A percentile compares a stretch with the other conserved stretches of the same genome.
These are phyloP conservation scores for Phialophora verrucosa DNA, from an alignment of 2,329 filamentous ascomycete species.

Conservation along the genomic window DNA sequence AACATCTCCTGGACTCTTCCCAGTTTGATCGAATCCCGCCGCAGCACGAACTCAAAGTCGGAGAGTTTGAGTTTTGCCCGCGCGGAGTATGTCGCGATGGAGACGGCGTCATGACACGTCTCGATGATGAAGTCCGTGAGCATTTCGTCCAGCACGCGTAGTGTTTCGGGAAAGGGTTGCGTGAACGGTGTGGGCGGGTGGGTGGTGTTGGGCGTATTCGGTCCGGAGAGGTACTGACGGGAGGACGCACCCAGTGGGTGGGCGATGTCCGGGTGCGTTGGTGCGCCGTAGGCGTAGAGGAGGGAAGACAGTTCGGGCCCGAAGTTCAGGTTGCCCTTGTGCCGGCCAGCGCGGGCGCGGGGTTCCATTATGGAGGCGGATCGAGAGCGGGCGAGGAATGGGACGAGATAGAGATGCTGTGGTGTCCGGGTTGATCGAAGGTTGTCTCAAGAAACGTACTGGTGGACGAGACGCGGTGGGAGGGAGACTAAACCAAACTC, in stretches of 20 bases:
- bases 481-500: background rate
- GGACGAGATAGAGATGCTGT: background rate
- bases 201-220: constrained; percentile 35
- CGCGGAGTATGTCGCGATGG: constrained; percentile 81
- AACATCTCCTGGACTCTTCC: constrained; percentile 89
- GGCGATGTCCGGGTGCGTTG: constrained; percentile 41
- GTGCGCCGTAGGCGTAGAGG: constrained; percentile 54
- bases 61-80: constrained; percentile 98
- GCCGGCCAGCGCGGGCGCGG: constrained; percentile 75
- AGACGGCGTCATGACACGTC: constrained; percentile 86
- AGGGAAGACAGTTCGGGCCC: constrained; percentile 67
- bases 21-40: constrained; percentile 81
- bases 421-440: background rate
- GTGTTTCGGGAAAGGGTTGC: constrained; percentile 80
- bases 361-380: constrained; percentile 67
- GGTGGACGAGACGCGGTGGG: no score
- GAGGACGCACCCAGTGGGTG: constrained; percentile 40
- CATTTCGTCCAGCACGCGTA: constrained; percentile 90
- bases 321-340: constrained; percentile 85
- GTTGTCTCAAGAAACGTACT: background rate
- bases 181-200: constrained; percentile 72
- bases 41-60: constrained; percentile 93
- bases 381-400: background rate
- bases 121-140: constrained; percentile 96
- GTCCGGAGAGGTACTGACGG: constrained; percentile 29